These are phyloP conservation scores for Aquilaria malaccensis DNA, from an alignment of 345 rosid species.

Conservation along the genomic window DNA sequence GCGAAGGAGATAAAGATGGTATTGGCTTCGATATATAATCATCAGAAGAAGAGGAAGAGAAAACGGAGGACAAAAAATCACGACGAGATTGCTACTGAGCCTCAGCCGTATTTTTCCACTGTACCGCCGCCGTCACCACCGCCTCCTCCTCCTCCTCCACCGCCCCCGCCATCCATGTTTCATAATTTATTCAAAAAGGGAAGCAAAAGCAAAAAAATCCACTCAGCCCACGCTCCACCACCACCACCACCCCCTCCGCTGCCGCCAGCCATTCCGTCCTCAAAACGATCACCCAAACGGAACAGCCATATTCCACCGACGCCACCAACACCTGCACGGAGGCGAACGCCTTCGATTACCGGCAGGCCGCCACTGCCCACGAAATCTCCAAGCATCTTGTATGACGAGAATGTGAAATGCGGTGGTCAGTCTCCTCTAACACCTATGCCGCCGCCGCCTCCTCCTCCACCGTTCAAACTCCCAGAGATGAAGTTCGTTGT, in stretches of 20 bases:
- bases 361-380: conserved; percentile 67
- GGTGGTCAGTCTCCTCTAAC: conserved; percentile 37
- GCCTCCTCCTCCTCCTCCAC: conserved; percentile 61
- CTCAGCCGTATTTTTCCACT: conserved; percentile 16
- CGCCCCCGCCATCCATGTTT: conserved; percentile 57
- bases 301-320: conserved; percentile 18
- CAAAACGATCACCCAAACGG: conserved; percentile 17
- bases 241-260: conserved; percentile 33
- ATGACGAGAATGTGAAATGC: conserved; percentile 30
- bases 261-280: conserved; percentile 26
- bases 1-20: conserved; percentile 72
- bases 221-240: conserved; percentile 45
- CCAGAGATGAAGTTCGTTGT: conserved; percentile 33
- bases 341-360: conserved; percentile 8
- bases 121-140: conserved; percentile 36
- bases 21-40: conserved; percentile 42
- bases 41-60: conserved; percentile 53
- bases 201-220: conserved; percentile 50
- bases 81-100: conserved; percentile 12
- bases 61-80: conserved; percentile 37
- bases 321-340: conserved; percentile 23
- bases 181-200: conserved; percentile 54
- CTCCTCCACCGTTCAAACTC: conserved; percentile 55
- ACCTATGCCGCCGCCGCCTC: conserved; percentile 51
- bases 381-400: conserved; percentile 15